Conservation (phyloP, 306 rosid genomes). For the Rubus idaeus region DNA sequence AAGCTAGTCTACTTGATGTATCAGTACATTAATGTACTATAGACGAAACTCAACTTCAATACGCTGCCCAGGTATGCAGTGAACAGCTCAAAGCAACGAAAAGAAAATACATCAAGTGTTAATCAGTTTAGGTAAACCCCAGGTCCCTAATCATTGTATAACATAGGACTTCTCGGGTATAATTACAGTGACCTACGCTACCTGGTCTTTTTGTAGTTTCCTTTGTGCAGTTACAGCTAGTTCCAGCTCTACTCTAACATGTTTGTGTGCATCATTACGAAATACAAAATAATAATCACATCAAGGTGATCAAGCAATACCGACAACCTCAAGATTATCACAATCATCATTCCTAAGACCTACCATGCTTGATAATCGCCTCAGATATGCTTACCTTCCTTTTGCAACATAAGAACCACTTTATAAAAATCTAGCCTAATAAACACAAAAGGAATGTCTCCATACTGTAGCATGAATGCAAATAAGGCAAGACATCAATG, state of each 20-base stretch:
- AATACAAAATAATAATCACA: not conserved
- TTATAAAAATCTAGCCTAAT: not conserved
- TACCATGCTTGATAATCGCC: not conserved
- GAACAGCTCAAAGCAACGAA: not conserved
- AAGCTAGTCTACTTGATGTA: too few species aligned
- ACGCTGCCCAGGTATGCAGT: too few species aligned
- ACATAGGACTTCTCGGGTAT: not conserved
- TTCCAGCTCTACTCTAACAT: not conserved
- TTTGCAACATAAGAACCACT: not conserved
- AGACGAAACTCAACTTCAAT: too few species aligned
- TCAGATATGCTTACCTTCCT: not conserved
- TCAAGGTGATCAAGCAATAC: not conserved
- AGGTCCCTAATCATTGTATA: not conserved
- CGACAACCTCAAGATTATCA: not conserved
- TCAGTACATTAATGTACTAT: too few species aligned
- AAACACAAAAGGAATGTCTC: not conserved
- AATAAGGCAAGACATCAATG: not conserved
- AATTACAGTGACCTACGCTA: not conserved
- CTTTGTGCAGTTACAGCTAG: not conserved
- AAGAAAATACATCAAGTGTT: not conserved
- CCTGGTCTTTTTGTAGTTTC: not conserved
- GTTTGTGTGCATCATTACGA: not conserved
- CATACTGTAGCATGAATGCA: not conserved
- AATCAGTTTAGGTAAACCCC: not conserved
- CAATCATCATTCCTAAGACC: not conserved